Evolutionary conservation across 1,284 basidiomycete genomes (phyloP).

Genomic region (Pascua guehoae): DNA sequence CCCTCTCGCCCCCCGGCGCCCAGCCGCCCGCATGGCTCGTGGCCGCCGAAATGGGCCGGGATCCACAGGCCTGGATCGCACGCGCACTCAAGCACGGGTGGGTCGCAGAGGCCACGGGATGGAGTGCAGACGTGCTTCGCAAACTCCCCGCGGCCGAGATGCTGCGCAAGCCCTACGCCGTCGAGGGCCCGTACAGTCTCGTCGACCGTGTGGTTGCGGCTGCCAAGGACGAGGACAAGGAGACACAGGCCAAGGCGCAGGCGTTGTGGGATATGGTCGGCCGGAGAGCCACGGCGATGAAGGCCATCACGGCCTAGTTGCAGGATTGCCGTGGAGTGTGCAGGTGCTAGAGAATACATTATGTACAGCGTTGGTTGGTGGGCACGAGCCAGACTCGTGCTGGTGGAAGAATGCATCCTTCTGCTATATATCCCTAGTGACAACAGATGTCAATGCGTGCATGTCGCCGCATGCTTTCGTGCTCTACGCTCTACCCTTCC

Average conservation of each 20-base stretch:
- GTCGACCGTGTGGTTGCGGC: slow-evolving; percentile 79
- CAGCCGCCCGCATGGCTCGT: slow-evolving; percentile 75
- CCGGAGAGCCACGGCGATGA: slow-evolving; percentile 22
- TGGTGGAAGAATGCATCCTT: too few relatives aligned
- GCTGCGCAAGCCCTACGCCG: slow-evolving; percentile 59
- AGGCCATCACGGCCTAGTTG: slow-evolving; percentile 1
- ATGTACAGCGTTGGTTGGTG: too few relatives aligned
- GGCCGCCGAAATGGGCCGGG: slow-evolving; percentile 50
- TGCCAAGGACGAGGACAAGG: slow-evolving; percentile 55
- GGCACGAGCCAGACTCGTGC: too few relatives aligned
- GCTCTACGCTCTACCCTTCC: too few relatives aligned
- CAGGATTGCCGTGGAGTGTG: too few relatives aligned
- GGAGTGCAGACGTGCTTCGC: slow-evolving; percentile 64
- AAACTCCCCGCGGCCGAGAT: slow-evolving; percentile 61
- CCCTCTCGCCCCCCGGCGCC: slow-evolving; percentile 56
- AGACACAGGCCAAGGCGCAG: slow-evolving; percentile 38
- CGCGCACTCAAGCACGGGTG: slow-evolving; percentile 64
- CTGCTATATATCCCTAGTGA: too few relatives aligned
- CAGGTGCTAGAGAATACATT: too few relatives aligned
- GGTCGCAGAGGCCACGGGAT: slow-evolving; percentile 70
- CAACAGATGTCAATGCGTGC: too few relatives aligned
- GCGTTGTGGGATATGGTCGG: slow-evolving; percentile 26
- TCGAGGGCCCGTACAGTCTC: slow-evolving; percentile 76
- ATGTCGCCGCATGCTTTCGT: too few relatives aligned
- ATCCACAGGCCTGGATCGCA: slow-evolving; percentile 34